phyloP scores from a whole-genome alignment of 179 eudicot species.

The Amaranthus tricolor region DNA sequence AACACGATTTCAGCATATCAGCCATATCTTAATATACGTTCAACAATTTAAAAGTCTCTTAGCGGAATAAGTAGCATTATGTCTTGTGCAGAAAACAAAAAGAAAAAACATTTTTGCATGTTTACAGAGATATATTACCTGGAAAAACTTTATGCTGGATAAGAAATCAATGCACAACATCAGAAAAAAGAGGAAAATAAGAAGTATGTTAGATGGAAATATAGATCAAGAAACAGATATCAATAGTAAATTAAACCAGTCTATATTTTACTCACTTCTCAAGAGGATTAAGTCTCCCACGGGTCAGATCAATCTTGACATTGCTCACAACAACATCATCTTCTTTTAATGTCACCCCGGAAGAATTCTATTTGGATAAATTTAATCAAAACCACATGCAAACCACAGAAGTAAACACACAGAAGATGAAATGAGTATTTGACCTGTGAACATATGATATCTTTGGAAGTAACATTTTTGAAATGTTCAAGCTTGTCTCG shows the following conservation, averaged over 20 bases:
- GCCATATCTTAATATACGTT: neutral
- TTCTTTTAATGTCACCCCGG: constrained; percentile 51
- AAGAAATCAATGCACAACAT: constrained; percentile 8
- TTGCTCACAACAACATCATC: constrained; percentile 75
- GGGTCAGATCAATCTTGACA: constrained; percentile 71
- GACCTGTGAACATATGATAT: constrained; percentile 86
- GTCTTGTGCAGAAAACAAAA: neutral
- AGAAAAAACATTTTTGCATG: neutral
- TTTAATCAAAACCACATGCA: neutral
- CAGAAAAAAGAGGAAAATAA: neutral
- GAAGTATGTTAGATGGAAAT: neutral
- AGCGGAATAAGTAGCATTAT: neutral
- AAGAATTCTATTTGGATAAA: constrained; percentile 40
- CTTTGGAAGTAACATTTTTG: constrained; percentile 66
- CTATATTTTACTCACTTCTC: constrained; percentile 42
- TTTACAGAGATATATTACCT: constrained; percentile 41
- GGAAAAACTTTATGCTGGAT: constrained; percentile 67
- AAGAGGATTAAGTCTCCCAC: constrained; percentile 69
- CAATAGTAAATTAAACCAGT: neutral
- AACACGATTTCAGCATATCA: neutral
- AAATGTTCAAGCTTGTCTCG: constrained; percentile 60
- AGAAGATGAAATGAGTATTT: constrained; percentile 1
- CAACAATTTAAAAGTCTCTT: neutral
- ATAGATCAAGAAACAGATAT: neutral
- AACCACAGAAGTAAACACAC: neutral